Evolutionary conservation across 2,329 filamentous ascomycete genomes (phyloP).

Genomic region (Botrytis byssoidea): DNA sequence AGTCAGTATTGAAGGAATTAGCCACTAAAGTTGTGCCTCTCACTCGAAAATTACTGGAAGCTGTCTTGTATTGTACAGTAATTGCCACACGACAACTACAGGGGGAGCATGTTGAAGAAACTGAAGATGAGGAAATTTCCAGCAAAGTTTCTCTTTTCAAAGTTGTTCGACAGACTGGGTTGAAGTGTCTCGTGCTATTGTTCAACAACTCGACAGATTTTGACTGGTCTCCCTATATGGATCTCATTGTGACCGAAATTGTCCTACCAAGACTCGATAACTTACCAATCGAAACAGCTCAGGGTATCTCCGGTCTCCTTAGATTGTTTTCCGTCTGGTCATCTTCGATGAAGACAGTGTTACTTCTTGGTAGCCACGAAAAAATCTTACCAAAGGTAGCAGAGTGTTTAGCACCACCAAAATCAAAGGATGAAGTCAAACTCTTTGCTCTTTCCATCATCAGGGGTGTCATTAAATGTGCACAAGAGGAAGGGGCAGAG

Average conservation of each 20-base stretch:
- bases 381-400: constrained; percentile 68
- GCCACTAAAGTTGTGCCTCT: constrained; percentile 71
- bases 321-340: constrained; percentile 82
- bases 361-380: constrained; percentile 62
- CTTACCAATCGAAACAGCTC: constrained; percentile 80
- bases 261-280: constrained; percentile 75
- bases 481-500: constrained; percentile 54
- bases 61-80: constrained; percentile 78
- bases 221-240: constrained; percentile 70
- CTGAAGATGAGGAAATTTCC: constrained; percentile 39
- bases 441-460: constrained; percentile 77
- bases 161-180: constrained; percentile 65
- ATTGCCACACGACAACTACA: constrained; percentile 62
- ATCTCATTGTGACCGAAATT: constrained; percentile 69
- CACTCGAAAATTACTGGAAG: constrained; percentile 66
- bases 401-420: constrained; percentile 68
- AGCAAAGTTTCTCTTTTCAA: constrained; percentile 59
- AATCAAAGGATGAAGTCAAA: constrained; percentile 83
- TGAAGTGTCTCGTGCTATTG: constrained; percentile 78
- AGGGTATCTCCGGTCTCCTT: constrained; percentile 81
- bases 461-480: constrained; percentile 62
- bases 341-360: constrained; percentile 60
- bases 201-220: constrained; percentile 71
- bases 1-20: constrained; percentile 80
- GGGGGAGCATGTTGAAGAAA: constrained; percentile 36